A percentile compares a stretch with the other conserved stretches of the same genome.
These are phyloP conservation scores for Coemansia biformis DNA, from an alignment of 192 early-diverging fungal species.

Conservation along the genomic window DNA sequence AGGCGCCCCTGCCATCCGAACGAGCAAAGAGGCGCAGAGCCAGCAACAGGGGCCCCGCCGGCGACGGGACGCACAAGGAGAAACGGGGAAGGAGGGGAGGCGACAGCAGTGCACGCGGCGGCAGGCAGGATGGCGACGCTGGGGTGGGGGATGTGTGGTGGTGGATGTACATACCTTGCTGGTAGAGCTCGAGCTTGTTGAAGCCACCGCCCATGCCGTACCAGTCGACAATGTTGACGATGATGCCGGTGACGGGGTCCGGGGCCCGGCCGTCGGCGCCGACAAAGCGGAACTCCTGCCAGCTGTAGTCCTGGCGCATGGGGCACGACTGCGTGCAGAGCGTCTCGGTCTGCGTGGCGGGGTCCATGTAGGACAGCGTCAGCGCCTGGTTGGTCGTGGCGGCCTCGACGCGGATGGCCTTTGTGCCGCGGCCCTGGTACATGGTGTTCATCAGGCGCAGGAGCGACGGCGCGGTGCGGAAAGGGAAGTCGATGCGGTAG, in stretches of 20 bases:
- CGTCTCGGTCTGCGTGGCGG: slow-evolving; percentile 29
- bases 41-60: background rate
- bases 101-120: no score
- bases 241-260: slow-evolving; percentile 49
- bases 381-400: slow-evolving; percentile 53
- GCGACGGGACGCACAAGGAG: background rate
- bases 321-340: slow-evolving; percentile 46
- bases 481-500: slow-evolving; percentile 57
- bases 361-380: slow-evolving; percentile 62
- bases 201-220: slow-evolving; percentile 53
- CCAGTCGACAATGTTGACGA: slow-evolving; percentile 56
- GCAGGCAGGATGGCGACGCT: no score
- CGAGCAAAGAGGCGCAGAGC: background rate
- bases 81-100: no score
- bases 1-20: background rate
- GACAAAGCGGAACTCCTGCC: slow-evolving; percentile 50
- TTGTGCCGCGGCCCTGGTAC: slow-evolving; percentile 56
- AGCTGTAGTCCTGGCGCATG: slow-evolving; percentile 28
- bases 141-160: background rate
- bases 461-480: slow-evolving; percentile 55
- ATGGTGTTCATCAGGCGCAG: slow-evolving; percentile 63
- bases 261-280: slow-evolving; percentile 38
- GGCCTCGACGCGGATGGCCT: slow-evolving; percentile 61
- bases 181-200: slow-evolving; percentile 47
- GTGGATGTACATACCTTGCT: slow-evolving; percentile 31